These are phyloP conservation scores for Neurospora intermedia DNA, from an alignment of 495 filamentous ascomycete genomes.

Conservation along the genomic window DNA sequence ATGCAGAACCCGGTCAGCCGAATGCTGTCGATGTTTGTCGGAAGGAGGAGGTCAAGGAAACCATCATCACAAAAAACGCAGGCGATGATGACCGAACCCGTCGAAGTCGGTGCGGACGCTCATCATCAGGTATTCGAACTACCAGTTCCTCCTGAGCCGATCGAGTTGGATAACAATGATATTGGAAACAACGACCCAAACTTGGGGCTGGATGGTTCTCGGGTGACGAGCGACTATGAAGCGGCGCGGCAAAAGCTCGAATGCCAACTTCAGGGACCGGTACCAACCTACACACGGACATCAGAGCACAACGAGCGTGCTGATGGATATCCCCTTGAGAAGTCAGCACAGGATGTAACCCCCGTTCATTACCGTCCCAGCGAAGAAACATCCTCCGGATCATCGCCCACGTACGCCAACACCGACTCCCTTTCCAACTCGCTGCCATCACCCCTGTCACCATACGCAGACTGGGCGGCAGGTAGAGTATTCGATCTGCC, in stretches of 20 bases:
- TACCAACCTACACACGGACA: slow-evolving; percentile 24
- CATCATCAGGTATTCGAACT: slow-evolving; percentile 40
- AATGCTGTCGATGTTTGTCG: slow-evolving; percentile 23
- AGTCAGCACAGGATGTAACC: slow-evolving; percentile 27
- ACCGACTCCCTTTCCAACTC: slow-evolving; percentile 24
- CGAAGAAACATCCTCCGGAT: slow-evolving; percentile 30
- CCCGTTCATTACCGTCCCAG: slow-evolving; percentile 27
- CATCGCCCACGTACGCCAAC: slow-evolving; percentile 32
- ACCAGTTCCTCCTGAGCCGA: slow-evolving; percentile 34
- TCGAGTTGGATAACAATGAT: slow-evolving; percentile 37
- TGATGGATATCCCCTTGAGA: slow-evolving; percentile 11
- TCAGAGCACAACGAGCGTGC: neutral
- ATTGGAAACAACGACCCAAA: slow-evolving; percentile 23
- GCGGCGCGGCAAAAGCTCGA: slow-evolving; percentile 33
- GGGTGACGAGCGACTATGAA: slow-evolving; percentile 30
- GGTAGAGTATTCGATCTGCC: slow-evolving; percentile 26
- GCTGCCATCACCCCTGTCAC: slow-evolving; percentile 37
- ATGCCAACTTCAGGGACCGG: slow-evolving; percentile 30
- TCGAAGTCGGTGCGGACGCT: slow-evolving; percentile 36
- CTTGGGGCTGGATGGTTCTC: slow-evolving; percentile 15
- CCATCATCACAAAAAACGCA: slow-evolving; percentile 11
- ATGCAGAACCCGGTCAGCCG: slow-evolving; percentile 20
- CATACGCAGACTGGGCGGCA: slow-evolving; percentile 30
- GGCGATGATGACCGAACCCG: slow-evolving; percentile 16
- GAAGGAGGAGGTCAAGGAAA: slow-evolving; percentile 19